phyloP scores from a whole-genome alignment of 805 yeast genomes.

The Cyberlindnera galapagoensis region DNA sequence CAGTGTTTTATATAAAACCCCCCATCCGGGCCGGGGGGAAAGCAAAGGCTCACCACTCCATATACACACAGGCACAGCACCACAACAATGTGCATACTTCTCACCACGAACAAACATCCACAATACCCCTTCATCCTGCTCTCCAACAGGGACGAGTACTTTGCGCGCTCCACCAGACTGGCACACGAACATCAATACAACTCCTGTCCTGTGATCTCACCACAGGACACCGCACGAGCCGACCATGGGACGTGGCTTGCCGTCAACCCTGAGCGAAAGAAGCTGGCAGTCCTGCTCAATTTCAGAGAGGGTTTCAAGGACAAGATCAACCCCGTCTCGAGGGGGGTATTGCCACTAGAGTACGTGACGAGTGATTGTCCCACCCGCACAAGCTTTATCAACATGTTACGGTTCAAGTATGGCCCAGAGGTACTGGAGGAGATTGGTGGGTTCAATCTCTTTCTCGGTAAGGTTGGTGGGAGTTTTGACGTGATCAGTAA shows the following conservation, averaged over 20 bases:
- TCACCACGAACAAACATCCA: conserved; percentile 62
- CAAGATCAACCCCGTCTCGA: conserved; percentile 27
- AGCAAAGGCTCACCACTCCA: no score
- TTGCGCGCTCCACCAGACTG: conserved; percentile 62
- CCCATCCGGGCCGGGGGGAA: no score
- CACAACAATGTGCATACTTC: conserved; percentile 65
- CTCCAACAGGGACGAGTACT: conserved; percentile 85
- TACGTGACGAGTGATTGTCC: conserved; percentile 27
- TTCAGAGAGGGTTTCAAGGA: conserved; percentile 43
- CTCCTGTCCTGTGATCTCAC: conserved; percentile 42
- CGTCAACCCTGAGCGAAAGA: conserved; percentile 43
- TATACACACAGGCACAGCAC: neutral
- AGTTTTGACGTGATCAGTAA: conserved; percentile 26
- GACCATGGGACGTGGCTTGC: conserved; percentile 95
- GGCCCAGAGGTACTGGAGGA: conserved; percentile 17
- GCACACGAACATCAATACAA: conserved; percentile 37
- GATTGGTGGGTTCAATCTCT: conserved; percentile 28
- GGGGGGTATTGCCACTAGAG: conserved; percentile 40
- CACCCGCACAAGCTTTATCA: conserved; percentile 19
- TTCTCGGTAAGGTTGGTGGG: conserved; percentile 30
- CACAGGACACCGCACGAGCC: conserved; percentile 63
- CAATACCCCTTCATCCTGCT: conserved; percentile 69
- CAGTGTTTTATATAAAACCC: neutral
- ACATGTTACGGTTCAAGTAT: conserved; percentile 13
- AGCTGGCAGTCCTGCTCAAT: conserved; percentile 71